Conservation (phyloP, 768 basidiomycete species). For the Boletus sp. region DNA sequence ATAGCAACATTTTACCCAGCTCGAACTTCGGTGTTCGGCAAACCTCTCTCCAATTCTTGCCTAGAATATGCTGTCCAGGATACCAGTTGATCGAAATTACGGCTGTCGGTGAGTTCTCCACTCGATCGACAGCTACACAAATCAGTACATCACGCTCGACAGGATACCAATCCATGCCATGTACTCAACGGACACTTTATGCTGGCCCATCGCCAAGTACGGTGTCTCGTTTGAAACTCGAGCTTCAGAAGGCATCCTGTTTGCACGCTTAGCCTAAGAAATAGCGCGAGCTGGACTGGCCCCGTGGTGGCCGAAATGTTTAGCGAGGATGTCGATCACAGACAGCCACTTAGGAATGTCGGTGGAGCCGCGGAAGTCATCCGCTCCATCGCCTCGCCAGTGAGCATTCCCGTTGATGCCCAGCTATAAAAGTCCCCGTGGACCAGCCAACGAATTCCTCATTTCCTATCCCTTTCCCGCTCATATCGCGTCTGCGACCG, state of each 20-base stretch:
- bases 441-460: not conserved
- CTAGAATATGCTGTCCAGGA: not conserved
- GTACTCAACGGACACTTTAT: not conserved
- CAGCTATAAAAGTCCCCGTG: slow-evolving; percentile 14
- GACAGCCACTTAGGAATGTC: slow-evolving; percentile 5
- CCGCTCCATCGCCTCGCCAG: not conserved
- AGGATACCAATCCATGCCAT: slow-evolving; percentile 2
- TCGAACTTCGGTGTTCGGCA: not conserved
- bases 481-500: not conserved
- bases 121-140: not conserved
- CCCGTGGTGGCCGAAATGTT: not conserved
- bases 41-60: not conserved
- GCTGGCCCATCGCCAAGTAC: not conserved
- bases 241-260: not conserved
- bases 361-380: not conserved
- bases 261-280: not conserved
- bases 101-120: not conserved
- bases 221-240: not conserved
- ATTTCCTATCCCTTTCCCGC: not conserved
- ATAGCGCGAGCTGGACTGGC: not conserved
- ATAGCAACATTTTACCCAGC: not conserved
- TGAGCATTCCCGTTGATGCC: slow-evolving; percentile 1
- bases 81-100: not conserved
- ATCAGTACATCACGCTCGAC: not conserved
- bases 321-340: not conserved